A percentile compares a stretch with the other conserved stretches of the same genome.
These are phyloP conservation scores for Steccherinum ochraceum DNA, from an alignment of 768 basidiomycete species.

Conservation along the genomic window DNA sequence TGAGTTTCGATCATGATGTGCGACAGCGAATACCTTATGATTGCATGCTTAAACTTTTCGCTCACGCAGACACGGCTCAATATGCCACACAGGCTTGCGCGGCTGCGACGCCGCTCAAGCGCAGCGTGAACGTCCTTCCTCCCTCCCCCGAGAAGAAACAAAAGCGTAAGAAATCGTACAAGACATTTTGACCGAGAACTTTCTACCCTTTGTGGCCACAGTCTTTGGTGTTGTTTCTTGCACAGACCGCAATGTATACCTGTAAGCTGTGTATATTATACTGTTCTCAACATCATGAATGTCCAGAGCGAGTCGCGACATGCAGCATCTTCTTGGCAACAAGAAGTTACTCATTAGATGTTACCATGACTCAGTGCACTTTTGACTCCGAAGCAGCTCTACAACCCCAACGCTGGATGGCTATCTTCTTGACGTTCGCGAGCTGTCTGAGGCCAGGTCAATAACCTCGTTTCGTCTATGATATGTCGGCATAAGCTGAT, in stretches of 20 bases:
- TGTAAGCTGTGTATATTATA: not conserved
- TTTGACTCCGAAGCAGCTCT: no score
- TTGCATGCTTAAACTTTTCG: not conserved
- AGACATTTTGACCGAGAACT: not conserved
- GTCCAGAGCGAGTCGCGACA: not conserved
- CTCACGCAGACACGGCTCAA: not conserved
- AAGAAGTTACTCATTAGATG: not conserved
- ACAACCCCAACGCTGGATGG: no score
- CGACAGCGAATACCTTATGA: not conserved
- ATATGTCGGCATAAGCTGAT: no score
- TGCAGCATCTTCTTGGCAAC: not conserved
- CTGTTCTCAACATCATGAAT: not conserved
- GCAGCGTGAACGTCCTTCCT: not conserved
- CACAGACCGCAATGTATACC: no score
- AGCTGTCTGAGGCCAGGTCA: no score
- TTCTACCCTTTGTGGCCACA: not conserved
- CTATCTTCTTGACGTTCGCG: no score
- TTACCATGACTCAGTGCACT: not conserved
- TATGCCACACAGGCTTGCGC: not conserved
- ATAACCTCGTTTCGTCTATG: no score
- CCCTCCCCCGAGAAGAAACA: conserved; percentile 7
- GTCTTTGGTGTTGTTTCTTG: not conserved
- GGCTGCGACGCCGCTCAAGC: not conserved
- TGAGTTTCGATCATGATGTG: not conserved
- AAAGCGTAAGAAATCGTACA: conserved; percentile 7